These are phyloP conservation scores for Stipa capillata DNA, from an alignment of 176 grass and related monocot genomes.

Conservation along the genomic window DNA sequence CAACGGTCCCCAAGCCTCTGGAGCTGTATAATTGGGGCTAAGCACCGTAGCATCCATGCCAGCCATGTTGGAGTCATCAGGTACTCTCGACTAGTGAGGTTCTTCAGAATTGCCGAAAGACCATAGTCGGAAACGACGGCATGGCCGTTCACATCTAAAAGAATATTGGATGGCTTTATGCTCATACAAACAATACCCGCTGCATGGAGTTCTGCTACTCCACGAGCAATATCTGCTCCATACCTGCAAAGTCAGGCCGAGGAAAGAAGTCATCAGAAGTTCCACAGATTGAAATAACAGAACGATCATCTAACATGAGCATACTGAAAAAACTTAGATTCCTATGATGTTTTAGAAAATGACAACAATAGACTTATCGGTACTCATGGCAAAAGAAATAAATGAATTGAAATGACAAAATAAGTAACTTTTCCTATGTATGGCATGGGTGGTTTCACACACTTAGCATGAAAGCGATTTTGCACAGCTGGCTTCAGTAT, in stretches of 20 bases:
- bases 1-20: conserved; percentile 90
- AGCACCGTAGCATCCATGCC: conserved; percentile 75
- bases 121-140: conserved; percentile 95
- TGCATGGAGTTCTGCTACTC: conserved; percentile 90
- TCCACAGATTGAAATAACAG: neutral
- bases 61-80: conserved; percentile 55
- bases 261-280: neutral
- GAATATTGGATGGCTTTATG: conserved; percentile 97
- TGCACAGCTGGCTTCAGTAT: neutral
- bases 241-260: conserved; percentile 53
- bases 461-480: neutral
- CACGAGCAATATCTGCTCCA: conserved; percentile 97
- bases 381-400: conserved; percentile 18
- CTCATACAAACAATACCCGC: conserved; percentile 99
- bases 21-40: conserved; percentile 94
- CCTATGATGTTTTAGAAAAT: neutral
- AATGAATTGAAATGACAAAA: conserved; percentile 11
- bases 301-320: too few relatives aligned
- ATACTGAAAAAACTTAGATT: neutral
- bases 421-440: neutral
- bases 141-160: conserved; percentile 63
- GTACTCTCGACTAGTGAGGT: conserved; percentile 53
- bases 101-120: conserved; percentile 92
- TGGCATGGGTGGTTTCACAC: neutral
- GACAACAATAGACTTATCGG: neutral